These are phyloP conservation scores for Podospora australis DNA, from an alignment of 495 filamentous ascomycete species.

Conservation along the genomic window DNA sequence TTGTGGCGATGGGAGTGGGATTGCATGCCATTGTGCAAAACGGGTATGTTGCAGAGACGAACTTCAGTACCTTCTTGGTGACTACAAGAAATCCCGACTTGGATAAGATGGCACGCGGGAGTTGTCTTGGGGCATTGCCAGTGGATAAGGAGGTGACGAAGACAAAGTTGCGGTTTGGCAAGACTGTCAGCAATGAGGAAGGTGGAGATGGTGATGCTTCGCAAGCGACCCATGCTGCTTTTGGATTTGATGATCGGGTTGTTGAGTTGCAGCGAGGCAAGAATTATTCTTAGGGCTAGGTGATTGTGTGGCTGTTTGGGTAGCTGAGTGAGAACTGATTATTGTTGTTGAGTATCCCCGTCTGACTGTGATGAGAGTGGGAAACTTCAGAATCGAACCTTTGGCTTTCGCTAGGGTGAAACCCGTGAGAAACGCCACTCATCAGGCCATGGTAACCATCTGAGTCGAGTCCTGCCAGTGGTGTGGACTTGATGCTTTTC, in stretches of 20 bases:
- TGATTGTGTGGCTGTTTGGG: too few relatives aligned
- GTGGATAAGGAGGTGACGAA: neutral
- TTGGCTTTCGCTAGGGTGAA: too few relatives aligned
- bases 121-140: neutral
- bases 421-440: too few relatives aligned
- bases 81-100: neutral
- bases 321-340: too few relatives aligned
- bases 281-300: constrained; percentile 18
- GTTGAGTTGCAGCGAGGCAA: neutral
- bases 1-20: neutral
- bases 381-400: too few relatives aligned
- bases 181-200: neutral
- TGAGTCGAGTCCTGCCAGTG: too few relatives aligned
- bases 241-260: neutral
- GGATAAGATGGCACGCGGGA: neutral
- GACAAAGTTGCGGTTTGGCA: neutral
- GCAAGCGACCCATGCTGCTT: neutral
- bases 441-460: too few relatives aligned
- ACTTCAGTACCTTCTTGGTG: neutral
- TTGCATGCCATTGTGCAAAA: neutral
- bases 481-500: too few relatives aligned
- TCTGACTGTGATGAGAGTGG: too few relatives aligned
- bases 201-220: neutral
- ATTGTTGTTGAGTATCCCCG: too few relatives aligned
- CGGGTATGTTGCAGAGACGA: neutral